Conservation (phyloP, 2,329 filamentous ascomycete genomes). For the Aspergillus sp. region DNA sequence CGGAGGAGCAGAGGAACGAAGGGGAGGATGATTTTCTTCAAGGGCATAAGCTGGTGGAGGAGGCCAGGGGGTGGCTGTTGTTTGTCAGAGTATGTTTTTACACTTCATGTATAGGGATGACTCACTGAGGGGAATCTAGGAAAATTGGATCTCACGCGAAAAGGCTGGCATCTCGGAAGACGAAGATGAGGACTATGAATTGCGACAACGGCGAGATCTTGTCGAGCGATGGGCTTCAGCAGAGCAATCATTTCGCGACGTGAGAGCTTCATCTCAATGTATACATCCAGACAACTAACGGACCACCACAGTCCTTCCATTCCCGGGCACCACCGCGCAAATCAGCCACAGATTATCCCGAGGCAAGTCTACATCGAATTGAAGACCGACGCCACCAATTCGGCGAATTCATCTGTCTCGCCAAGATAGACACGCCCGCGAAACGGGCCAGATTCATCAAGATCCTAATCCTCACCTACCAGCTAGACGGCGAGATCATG, state of each 20-base stretch:
- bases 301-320: background rate
- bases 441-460: background rate
- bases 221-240: constrained; percentile 15
- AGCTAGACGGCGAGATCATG: background rate
- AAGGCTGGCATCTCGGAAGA: constrained; percentile 3
- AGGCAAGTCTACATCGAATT: background rate
- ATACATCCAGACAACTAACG: background rate
- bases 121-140: background rate
- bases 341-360: background rate
- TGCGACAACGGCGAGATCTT: constrained; percentile 10
- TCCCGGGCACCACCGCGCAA: background rate
- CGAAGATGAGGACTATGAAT: constrained; percentile 12
- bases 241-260: constrained; percentile 15
- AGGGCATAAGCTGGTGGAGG: constrained; percentile 8
- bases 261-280: background rate
- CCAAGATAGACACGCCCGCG: background rate
- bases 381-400: background rate
- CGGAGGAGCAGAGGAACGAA: background rate
- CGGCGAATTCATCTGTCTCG: background rate
- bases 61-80: constrained; percentile 15
- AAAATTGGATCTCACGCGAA: constrained; percentile 9
- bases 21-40: background rate
- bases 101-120: background rate
- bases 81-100: constrained; percentile 8
- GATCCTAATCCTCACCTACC: background rate